phyloP scores from a whole-genome alignment of 352 stramenopile genomes.

The Pythium plurisporium region DNA sequence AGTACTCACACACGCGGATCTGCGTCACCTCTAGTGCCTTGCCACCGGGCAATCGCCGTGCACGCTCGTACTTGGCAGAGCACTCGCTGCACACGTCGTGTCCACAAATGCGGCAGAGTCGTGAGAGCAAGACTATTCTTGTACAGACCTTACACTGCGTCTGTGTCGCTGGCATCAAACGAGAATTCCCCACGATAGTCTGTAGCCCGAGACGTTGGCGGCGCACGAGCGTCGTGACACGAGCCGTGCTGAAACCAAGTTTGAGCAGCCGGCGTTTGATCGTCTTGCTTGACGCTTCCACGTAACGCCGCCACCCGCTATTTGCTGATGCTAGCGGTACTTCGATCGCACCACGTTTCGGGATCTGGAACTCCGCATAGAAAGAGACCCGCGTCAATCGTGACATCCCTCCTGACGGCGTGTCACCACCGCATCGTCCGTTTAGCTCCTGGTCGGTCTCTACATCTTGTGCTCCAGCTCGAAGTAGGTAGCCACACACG shows the following conservation, averaged over 20 bases:
- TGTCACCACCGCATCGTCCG: not conserved
- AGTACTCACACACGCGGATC: conserved; percentile 51
- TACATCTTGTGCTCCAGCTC: not conserved
- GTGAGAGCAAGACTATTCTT: conserved; percentile 28
- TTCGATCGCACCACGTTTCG: too few relatives aligned
- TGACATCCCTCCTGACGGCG: too few relatives aligned
- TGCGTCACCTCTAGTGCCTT: conserved; percentile 17
- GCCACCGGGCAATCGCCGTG: conserved; percentile 10
- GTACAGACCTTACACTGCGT: conserved; percentile 46
- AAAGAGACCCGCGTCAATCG: too few relatives aligned
- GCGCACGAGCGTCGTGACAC: conserved; percentile 41
- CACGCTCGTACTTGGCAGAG: conserved; percentile 28
- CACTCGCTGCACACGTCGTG: conserved; percentile 53
- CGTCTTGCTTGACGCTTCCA: not conserved
- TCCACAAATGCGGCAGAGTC: conserved; percentile 53
- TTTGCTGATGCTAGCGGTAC: too few relatives aligned
- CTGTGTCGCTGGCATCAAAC: conserved; percentile 25
- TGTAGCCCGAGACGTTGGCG: conserved; percentile 54
- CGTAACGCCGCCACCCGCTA: too few relatives aligned
- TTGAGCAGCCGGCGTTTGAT: conserved; percentile 2
- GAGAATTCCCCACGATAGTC: conserved; percentile 29
- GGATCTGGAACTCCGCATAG: too few relatives aligned
- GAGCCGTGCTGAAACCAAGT: conserved; percentile 9
- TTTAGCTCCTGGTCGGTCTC: not conserved
- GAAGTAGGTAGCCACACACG: not conserved